phyloP scores from a whole-genome alignment of 202 grass and related monocot genomes.

The Elaeis oleifera region DNA sequence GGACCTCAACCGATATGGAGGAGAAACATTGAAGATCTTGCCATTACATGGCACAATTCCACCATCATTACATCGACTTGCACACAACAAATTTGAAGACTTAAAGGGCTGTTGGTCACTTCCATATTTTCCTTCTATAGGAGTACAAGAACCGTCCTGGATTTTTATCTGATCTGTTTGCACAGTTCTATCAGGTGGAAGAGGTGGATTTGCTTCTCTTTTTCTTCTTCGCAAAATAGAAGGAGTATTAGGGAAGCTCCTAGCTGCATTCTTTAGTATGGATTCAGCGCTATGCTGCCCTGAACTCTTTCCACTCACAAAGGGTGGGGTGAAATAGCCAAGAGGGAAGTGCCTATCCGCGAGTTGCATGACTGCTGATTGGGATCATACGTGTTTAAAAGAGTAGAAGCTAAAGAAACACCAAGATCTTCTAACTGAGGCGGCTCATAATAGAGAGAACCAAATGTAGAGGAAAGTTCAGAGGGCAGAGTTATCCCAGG shows the following conservation, averaged over 20 bases:
- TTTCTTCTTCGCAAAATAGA: constrained; percentile 19
- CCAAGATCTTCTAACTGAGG: constrained; percentile 10
- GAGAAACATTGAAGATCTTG: constrained; percentile 9
- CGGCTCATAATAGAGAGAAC: constrained; percentile 24
- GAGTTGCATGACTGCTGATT: background rate
- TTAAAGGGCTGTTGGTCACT: background rate
- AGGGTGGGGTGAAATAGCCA: constrained; percentile 1
- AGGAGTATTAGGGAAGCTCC: constrained; percentile 9
- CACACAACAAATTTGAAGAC: constrained; percentile 3
- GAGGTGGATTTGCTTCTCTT: constrained; percentile 2
- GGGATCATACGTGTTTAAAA: background rate
- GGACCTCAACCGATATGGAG: constrained; percentile 16
- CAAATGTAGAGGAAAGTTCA: constrained; percentile 1
- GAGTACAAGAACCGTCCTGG: constrained; percentile 1
- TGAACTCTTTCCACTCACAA: background rate
- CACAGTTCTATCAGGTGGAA: constrained; percentile 8
- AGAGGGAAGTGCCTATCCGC: background rate
- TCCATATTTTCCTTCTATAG: background rate
- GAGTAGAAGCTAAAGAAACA: constrained; percentile 9
- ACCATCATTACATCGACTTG: constrained; percentile 4
- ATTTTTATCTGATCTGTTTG: background rate
- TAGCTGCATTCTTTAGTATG: constrained; percentile 17
- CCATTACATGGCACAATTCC: background rate
- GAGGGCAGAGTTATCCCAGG: background rate
- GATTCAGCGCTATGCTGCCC: background rate